Conservation (phyloP, 495 filamentous ascomycete genomes). For the Podospora pseudocomata region DNA sequence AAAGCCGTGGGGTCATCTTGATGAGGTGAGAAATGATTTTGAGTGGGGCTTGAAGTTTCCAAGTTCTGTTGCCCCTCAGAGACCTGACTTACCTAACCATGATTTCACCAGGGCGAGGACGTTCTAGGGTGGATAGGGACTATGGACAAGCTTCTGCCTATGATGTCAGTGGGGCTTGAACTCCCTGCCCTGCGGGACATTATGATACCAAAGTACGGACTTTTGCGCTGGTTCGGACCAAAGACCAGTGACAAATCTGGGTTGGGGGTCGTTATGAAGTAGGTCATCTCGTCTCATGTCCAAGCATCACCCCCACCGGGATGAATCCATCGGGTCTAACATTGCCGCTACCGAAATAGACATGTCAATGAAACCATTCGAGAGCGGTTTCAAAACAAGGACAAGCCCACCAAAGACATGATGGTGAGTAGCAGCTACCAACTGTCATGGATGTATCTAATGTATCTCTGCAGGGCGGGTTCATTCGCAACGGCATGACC, state of each 20-base stretch:
- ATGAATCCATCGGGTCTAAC: neutral
- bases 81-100: too few relatives aligned
- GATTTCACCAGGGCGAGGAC: conserved; percentile 4
- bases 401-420: conserved; percentile 12
- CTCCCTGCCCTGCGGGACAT: conserved; percentile 10
- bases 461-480: conserved; percentile 10
- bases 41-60: too few relatives aligned
- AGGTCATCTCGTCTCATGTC: neutral
- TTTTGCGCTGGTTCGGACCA: conserved; percentile 2
- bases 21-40: neutral
- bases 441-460: neutral
- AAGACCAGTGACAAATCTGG: conserved; percentile 11
- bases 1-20: conserved; percentile 41
- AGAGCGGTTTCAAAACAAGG: neutral
- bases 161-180: neutral
- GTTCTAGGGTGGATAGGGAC: conserved; percentile 6
- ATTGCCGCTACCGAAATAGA: neutral
- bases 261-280: conserved; percentile 13
- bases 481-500: conserved; percentile 39
- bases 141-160: neutral
- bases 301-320: neutral
- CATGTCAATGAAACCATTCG: conserved; percentile 9
- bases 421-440: neutral
- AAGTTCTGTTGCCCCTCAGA: too few relatives aligned
- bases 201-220: conserved; percentile 4